Evolutionary conservation across 2,329 filamentous ascomycete species (phyloP), one percentile per base, ranked within the genome.

Genomic region (Allantophomopsis lycopodina): DNA sequence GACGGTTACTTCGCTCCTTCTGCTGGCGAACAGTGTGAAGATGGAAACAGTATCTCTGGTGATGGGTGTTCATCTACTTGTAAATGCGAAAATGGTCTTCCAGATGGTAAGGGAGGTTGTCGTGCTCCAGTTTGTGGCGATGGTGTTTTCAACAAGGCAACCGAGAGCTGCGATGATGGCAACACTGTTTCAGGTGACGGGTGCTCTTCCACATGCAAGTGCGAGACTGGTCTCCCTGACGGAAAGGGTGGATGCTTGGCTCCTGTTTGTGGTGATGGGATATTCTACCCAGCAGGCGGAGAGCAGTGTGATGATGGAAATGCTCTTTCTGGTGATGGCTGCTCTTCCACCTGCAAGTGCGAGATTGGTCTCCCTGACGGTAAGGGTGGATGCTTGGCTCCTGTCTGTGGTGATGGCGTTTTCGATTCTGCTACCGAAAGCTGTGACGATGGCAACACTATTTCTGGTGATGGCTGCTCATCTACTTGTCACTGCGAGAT

Each of bases 261-360:
- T n/a, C n/a, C n/a, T n/a, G n/a, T n/a, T n/a, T n/a, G n/a, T n/a
- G 62, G 62, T 23, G 53, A 65, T 40, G 59, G 60, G 17, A 49
- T 49, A 2, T 55, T 57, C 21, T 53, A 63, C 17, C 21, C 48
- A 2, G 38, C 41, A 23, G 46, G 55, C 34, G 56, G 56, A 11
- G 62, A 65, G 46, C 60, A 64, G 36, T 65, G 62, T 34, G 62
- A 65, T 39, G 54, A 59, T 37, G 60, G 60, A 8, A 31, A 31
- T n/a, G 30, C 10, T 10, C 8, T 31, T 8, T 10, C 10, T 31
- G 30, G n/a, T 31, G 30, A 31, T 31, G 30, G 30, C 8, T 31
- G 30, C n/a, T 31, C 30, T 10, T 31, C 30, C 8, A 31, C 30
- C n/a, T 31, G 30, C 30, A 8, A 31, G n/a, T 31, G 30, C 30